phyloP scores from a whole-genome alignment of 2,329 filamentous ascomycete species.

The Fusarium vanettenii region DNA sequence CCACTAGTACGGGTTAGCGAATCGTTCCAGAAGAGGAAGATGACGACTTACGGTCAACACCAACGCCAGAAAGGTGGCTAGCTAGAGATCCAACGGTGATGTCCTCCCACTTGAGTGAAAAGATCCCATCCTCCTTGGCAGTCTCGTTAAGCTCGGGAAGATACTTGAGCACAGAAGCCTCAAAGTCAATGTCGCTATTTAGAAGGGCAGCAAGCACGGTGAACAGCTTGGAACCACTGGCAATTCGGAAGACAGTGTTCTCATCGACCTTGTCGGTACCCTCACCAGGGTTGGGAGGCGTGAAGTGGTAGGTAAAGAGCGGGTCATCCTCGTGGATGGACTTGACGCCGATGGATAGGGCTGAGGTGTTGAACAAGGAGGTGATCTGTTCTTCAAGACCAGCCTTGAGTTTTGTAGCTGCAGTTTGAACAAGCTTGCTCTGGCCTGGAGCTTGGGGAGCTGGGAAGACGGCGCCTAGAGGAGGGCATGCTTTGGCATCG shows the following conservation, averaged over 20 bases:
- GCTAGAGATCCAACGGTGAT: constrained; percentile 59
- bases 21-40: neutral
- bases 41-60: constrained; percentile 47
- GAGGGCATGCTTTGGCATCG: constrained; percentile 53
- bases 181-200: constrained; percentile 46
- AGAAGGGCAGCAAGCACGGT: constrained; percentile 48
- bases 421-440: constrained; percentile 45
- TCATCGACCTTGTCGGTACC: constrained; percentile 43
- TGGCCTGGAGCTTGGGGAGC: constrained; percentile 49
- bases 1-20: constrained; percentile 41
- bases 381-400: constrained; percentile 44
- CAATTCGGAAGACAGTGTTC: constrained; percentile 50
- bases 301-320: constrained; percentile 55
- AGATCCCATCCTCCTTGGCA: constrained; percentile 43
- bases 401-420: constrained; percentile 36
- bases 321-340: constrained; percentile 54
- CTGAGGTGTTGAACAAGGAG: constrained; percentile 46
- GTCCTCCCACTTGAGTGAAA: constrained; percentile 57
- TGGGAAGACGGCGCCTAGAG: constrained; percentile 55
- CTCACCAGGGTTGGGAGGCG: constrained; percentile 46
- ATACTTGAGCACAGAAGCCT: constrained; percentile 59
- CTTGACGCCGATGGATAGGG: constrained; percentile 53
- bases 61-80: constrained; percentile 58
- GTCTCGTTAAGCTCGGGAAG: constrained; percentile 52
- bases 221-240: constrained; percentile 50